These are phyloP conservation scores for Tulasnella sp. DNA, from an alignment of 768 basidiomycete genomes.

Conservation along the genomic window DNA sequence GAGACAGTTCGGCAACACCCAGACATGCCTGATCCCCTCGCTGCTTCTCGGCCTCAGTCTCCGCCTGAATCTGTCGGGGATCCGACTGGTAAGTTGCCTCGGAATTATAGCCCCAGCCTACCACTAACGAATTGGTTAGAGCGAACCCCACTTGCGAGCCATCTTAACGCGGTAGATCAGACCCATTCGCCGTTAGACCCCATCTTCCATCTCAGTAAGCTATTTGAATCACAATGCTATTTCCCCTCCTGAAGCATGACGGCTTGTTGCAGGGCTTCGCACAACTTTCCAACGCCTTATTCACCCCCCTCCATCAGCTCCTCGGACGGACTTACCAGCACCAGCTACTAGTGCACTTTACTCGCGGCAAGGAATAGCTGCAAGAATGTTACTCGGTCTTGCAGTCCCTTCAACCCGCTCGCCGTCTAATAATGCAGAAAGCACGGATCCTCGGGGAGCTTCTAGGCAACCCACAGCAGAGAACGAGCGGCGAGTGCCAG, in stretches of 20 bases:
- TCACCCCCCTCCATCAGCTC: conserved; percentile 17
- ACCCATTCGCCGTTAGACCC: conserved; percentile 4
- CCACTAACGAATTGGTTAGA: neutral
- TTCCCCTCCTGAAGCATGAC: neutral
- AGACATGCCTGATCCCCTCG: conserved; percentile 34
- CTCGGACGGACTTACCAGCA: conserved; percentile 19
- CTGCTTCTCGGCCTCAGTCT: conserved; percentile 8
- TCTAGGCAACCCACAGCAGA: neutral
- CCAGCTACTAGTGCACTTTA: neutral
- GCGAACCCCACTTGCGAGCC: neutral
- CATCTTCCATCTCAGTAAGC: conserved; percentile 24
- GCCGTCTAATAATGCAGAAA: neutral
- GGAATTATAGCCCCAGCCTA: neutral
- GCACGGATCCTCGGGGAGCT: neutral
- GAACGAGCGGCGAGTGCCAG: neutral
- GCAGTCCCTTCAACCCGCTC: neutral
- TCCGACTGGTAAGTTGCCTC: neutral
- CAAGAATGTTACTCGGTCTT: conserved; percentile 8
- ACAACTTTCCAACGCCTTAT: conserved; percentile 3
- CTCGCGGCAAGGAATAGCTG: conserved; percentile 10
- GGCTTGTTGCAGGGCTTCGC: conserved; percentile 19
- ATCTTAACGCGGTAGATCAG: neutral
- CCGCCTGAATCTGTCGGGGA: neutral
- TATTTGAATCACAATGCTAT: neutral
- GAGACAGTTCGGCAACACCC: conserved; percentile 33